Evolutionary conservation across 257 asterid species (phyloP).

Genomic region (Schizonepeta tenuifolia): DNA sequence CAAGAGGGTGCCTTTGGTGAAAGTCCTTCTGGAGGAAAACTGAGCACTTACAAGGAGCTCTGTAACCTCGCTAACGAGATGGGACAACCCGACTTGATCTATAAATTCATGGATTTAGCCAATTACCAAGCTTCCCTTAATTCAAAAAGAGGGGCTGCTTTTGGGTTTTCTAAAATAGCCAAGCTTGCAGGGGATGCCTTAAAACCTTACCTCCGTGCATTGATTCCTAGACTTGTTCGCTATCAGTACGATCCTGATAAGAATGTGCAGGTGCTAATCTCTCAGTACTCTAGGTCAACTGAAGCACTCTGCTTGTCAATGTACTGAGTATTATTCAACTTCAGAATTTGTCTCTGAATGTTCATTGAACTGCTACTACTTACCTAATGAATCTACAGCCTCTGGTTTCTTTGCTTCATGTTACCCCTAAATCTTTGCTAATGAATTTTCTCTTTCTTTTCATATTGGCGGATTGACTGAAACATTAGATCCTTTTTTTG

Average conservation of each 20-base stretch:
- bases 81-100: constrained; percentile 98
- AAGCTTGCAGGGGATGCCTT: constrained; percentile 98
- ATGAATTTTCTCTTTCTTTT: constrained; percentile 21
- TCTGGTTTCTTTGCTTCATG: constrained; percentile 9
- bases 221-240: constrained; percentile 91
- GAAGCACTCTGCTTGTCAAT: constrained; percentile 11
- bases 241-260: constrained; percentile 99
- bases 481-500: constrained; percentile 13
- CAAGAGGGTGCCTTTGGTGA: constrained; percentile 92
- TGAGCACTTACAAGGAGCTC: constrained; percentile 96
- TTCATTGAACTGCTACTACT: constrained; percentile 12
- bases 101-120: constrained; percentile 97
- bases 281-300: constrained; percentile 27
- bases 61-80: constrained; percentile 95
- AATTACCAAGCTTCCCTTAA: constrained; percentile 93
- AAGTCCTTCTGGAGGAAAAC: constrained; percentile 93
- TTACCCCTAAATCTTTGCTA: constrained; percentile 8
- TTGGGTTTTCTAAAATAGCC: constrained; percentile 98
- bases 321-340: constrained; percentile 21
- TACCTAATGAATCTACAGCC: constrained; percentile 12
- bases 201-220: constrained; percentile 74
- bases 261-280: constrained; percentile 83
- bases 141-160: constrained; percentile 98
- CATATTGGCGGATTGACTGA: constrained; percentile 25
- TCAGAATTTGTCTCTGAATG: constrained; percentile 7